phyloP scores from a whole-genome alignment of 805 yeast species.

The Candida corydali region DNA sequence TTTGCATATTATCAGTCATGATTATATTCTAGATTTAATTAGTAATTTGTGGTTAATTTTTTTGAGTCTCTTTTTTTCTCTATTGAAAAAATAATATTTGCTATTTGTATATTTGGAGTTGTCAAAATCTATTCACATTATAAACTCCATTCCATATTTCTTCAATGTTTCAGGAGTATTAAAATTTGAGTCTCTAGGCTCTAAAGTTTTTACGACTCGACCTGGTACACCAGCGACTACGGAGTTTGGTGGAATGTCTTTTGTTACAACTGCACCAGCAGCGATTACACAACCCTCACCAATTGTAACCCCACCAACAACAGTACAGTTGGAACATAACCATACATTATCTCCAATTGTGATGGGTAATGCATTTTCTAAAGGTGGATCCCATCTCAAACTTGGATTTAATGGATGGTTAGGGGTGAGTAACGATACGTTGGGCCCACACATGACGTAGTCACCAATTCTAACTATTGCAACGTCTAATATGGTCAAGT shows the following conservation, averaged over 20 bases:
- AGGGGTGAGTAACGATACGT: conserved; percentile 11
- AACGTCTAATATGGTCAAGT: conserved; percentile 13
- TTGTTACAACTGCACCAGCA: conserved; percentile 61
- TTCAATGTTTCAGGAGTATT: conserved; percentile 8
- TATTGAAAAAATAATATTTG: conserved; percentile 1
- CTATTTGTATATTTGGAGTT: too few species aligned
- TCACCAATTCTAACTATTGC: conserved; percentile 13
- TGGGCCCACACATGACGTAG: conserved; percentile 12
- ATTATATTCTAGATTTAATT: not conserved
- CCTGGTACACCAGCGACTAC: conserved; percentile 63
- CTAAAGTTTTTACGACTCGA: conserved; percentile 30
- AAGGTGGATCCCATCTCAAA: conserved; percentile 5
- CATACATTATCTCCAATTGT: conserved; percentile 13
- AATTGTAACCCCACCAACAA: conserved; percentile 13
- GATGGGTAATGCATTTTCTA: conserved; percentile 12
- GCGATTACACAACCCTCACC: conserved; percentile 49
- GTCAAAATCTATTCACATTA: too few species aligned
- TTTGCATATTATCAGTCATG: conserved; percentile 30
- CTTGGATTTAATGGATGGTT: conserved; percentile 13
- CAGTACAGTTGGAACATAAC: conserved; percentile 11
- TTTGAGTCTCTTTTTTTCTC: not conserved
- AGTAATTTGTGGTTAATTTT: not conserved
- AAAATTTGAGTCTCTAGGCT: conserved; percentile 9
- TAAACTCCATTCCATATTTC: conserved; percentile 10
- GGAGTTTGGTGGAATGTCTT: conserved; percentile 46